Conservation (phyloP, 495 filamentous ascomycete genomes). For the Penicillium psychrofluorescens region DNA sequence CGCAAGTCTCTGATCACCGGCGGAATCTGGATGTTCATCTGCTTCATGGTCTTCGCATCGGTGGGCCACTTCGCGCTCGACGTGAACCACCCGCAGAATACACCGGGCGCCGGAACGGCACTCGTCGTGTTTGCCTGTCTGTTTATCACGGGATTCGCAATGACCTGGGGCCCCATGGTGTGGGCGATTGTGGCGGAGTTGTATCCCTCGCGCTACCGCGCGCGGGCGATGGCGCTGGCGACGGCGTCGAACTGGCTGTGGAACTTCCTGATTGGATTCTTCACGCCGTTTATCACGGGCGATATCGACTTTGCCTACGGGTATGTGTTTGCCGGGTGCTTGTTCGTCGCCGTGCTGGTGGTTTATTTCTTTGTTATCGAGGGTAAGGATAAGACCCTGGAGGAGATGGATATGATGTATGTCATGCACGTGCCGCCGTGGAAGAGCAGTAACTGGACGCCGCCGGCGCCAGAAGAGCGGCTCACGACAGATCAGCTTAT, state of each 20-base stretch:
- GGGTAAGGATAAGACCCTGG: conserved; percentile 53
- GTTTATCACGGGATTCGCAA: conserved; percentile 50
- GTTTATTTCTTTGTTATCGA: conserved; percentile 72
- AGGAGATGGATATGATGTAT: conserved; percentile 84
- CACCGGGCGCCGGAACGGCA: conserved; percentile 54
- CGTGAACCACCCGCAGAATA: conserved; percentile 36
- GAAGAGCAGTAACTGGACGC: conserved; percentile 38
- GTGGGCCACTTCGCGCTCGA: conserved; percentile 56
- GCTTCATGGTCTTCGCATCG: conserved; percentile 66
- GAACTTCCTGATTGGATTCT: conserved; percentile 79
- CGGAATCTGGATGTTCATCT: conserved; percentile 61
- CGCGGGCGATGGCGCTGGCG: conserved; percentile 66
- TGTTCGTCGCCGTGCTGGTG: conserved; percentile 54
- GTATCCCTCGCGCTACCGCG: conserved; percentile 68
- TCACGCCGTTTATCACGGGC: conserved; percentile 65
- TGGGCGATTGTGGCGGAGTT: conserved; percentile 79
- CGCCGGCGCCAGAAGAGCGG: conserved; percentile 23
- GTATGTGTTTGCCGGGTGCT: conserved; percentile 69
- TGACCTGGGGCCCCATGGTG: conserved; percentile 76
- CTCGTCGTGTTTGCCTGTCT: conserved; percentile 68
- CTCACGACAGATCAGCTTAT: conserved; percentile 25
- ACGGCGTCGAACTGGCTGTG: conserved; percentile 81
- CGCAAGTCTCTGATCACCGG: conserved; percentile 58
- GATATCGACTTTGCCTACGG: conserved; percentile 68
- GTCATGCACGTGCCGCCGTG: conserved; percentile 55